phyloP scores from a whole-genome alignment of 495 filamentous ascomycete species.

The Tetracladium setigerum region DNA sequence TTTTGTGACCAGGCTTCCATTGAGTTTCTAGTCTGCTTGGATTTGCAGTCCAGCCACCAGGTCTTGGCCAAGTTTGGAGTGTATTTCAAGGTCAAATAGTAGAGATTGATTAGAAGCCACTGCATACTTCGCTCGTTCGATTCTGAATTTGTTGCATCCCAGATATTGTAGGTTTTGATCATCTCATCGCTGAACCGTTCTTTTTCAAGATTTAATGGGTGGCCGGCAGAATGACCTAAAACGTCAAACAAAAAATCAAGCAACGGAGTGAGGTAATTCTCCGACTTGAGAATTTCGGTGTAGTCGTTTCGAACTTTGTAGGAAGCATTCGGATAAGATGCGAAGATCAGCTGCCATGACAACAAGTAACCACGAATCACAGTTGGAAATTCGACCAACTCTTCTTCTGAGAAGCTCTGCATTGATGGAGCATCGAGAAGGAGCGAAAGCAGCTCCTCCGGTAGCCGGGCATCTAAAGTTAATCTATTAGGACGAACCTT shows the following conservation, averaged over 20 bases:
- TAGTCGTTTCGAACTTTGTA: constrained; percentile 77
- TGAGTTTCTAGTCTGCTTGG: constrained; percentile 65
- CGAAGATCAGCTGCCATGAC: constrained; percentile 86
- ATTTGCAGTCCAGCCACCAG: constrained; percentile 78
- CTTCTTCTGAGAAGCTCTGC: constrained; percentile 34
- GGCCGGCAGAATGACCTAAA: constrained; percentile 62
- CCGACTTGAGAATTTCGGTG: constrained; percentile 63
- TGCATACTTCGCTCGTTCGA: constrained; percentile 59
- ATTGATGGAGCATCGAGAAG: constrained; percentile 45
- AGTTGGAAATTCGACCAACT: constrained; percentile 42
- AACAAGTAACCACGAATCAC: constrained; percentile 70
- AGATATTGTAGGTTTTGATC: constrained; percentile 57
- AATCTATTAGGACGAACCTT: not conserved
- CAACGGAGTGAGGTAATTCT: constrained; percentile 58
- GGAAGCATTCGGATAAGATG: constrained; percentile 73
- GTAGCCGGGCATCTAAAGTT: constrained; percentile 45
- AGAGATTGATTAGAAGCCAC: constrained; percentile 80
- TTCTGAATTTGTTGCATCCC: constrained; percentile 43
- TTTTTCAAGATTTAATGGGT: constrained; percentile 49
- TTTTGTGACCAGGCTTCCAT: constrained; percentile 78
- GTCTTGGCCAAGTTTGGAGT: constrained; percentile 68
- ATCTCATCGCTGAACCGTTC: constrained; percentile 45
- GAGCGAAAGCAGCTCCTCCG: constrained; percentile 63
- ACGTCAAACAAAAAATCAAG: constrained; percentile 76
- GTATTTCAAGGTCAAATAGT: constrained; percentile 70